Evolutionary conservation across 1,284 basidiomycete genomes (phyloP), one percentile per base, ranked within the genome.

Genomic region (Puccinia triticina): DNA sequence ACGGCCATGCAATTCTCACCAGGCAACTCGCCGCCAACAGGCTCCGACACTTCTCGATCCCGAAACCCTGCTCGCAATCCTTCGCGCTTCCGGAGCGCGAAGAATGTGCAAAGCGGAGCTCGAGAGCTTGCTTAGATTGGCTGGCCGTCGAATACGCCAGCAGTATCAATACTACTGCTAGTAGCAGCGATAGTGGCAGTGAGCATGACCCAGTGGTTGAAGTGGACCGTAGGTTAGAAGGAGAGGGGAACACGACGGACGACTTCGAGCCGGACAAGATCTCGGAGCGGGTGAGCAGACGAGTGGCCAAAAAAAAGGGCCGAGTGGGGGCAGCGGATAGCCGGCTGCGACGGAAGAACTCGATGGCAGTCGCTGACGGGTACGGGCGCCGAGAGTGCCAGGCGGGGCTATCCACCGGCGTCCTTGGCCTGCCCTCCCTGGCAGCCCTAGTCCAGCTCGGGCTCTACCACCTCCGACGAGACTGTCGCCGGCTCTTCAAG

Each of bases 1-100:
- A 82, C 46, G 61, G 57, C 7, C 80, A 82, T 67, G 80, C 80
- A 26, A 82, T 82, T 43, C 40, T 82, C 10, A 76, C 72, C 16
- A 40, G 80, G 21, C 80, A 82, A 75, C 55, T 82, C 11, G 61
- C 29, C 18, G 57, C 73, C 11, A 66, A 76, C 48, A 59, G 80
- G 18, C 53, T 82, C 32, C 34, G 40, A n/a, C 80, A 82, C 53
- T 66, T 82, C 21, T n/a, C 80, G 10, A 76, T 82, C 50, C 61
- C 73, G 29, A 46, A 40, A 7, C 69, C 69, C 14, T 48, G 7
- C 67, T 11, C 21, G 23, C 37, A 46, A 66, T 57, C 71, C 29
- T 59, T 64, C 14, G n/a, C 50, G n/a, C 55, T 82, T 48, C 59
- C 80, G 2, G 37, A 37, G 8, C 29, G 53, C 37, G 77, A 79